These are phyloP conservation scores for Penicillium sp. DNA, from an alignment of 2,329 filamentous ascomycete species.

Conservation along the genomic window DNA sequence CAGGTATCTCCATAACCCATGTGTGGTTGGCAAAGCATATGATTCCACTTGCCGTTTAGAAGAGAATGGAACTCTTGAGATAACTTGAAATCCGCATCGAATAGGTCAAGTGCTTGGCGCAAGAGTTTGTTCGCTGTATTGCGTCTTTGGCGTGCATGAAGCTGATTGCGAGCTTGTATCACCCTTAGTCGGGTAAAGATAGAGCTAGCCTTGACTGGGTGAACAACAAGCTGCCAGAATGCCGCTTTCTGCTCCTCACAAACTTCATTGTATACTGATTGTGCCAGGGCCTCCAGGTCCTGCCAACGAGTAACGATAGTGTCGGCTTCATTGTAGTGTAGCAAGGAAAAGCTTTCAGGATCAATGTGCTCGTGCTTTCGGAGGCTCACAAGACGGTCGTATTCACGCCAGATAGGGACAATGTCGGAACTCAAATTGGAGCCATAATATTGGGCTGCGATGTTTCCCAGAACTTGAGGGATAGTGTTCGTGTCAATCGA, in stretches of 20 bases:
- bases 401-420: slow-evolving; percentile 56
- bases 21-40: slow-evolving; percentile 62
- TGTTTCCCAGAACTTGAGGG: slow-evolving; percentile 58
- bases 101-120: slow-evolving; percentile 54
- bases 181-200: slow-evolving; percentile 59
- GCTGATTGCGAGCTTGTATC: slow-evolving; percentile 54
- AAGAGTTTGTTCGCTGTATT: slow-evolving; percentile 60
- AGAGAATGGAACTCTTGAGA: slow-evolving; percentile 60
- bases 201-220: slow-evolving; percentile 61
- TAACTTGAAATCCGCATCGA: slow-evolving; percentile 60
- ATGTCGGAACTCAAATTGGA: slow-evolving; percentile 51
- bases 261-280: slow-evolving; percentile 59
- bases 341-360: slow-evolving; percentile 59
- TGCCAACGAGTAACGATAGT: slow-evolving; percentile 59
- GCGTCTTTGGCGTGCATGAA: slow-evolving; percentile 59
- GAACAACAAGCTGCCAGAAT: slow-evolving; percentile 65
- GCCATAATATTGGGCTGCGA: slow-evolving; percentile 62
- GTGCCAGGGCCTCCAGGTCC: slow-evolving; percentile 55
- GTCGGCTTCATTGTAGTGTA: slow-evolving; percentile 68
- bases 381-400: slow-evolving; percentile 59
- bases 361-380: slow-evolving; percentile 66
- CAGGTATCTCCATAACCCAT: slow-evolving; percentile 63
- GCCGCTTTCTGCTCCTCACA: slow-evolving; percentile 55
- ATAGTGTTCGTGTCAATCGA: slow-evolving; percentile 63
- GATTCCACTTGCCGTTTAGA: slow-evolving; percentile 63